Percentiles rank a stretch among this genome's conserved stretches.
phyloP scores from a whole-genome alignment of 2,329 filamentous ascomycete genomes.

The Hypomyces perniciosus region DNA sequence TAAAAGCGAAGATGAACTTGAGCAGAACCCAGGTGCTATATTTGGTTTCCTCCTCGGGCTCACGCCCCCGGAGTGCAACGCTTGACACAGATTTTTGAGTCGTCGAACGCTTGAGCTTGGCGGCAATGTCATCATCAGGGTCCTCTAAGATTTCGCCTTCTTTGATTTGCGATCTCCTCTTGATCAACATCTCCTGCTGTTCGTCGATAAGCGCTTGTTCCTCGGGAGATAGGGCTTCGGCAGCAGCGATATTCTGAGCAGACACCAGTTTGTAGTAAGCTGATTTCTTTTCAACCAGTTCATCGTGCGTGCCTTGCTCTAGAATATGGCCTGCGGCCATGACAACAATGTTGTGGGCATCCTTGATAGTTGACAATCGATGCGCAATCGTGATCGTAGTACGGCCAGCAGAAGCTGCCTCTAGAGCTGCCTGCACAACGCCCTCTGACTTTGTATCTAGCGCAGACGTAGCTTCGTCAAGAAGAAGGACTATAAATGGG shows the following conservation, averaged over 20 bases:
- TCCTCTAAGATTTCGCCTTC: conserved; percentile 42
- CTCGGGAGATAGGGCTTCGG: conserved; percentile 47
- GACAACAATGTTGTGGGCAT: conserved; percentile 93
- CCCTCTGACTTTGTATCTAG: conserved; percentile 93
- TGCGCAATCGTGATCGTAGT: conserved; percentile 97
- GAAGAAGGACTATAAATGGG: conserved; percentile 57
- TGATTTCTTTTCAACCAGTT: conserved; percentile 61
- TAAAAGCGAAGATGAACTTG: conserved; percentile 75
- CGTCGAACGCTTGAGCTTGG: conserved; percentile 49
- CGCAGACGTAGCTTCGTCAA: conserved; percentile 92
- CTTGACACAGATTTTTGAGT: conserved; percentile 63
- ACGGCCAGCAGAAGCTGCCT: conserved; percentile 75
- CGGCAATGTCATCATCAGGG: conserved; percentile 55
- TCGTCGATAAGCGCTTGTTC: conserved; percentile 46
- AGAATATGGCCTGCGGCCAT: conserved; percentile 81
- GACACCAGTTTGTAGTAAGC: conserved; percentile 83
- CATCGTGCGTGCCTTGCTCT: conserved; percentile 84
- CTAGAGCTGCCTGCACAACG: conserved; percentile 86
- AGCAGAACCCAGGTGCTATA: conserved; percentile 72
- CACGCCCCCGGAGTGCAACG: conserved; percentile 55
- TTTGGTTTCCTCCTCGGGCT: conserved; percentile 43
- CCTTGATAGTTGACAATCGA: conserved; percentile 86
- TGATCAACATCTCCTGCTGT: conserved; percentile 45
- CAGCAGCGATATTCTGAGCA: conserved; percentile 72
- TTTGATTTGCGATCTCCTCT: conserved; percentile 38